Base-by-base conservation (phyloP, 1,139 yeast genomes). In the Ogataea hybrid region DNA sequence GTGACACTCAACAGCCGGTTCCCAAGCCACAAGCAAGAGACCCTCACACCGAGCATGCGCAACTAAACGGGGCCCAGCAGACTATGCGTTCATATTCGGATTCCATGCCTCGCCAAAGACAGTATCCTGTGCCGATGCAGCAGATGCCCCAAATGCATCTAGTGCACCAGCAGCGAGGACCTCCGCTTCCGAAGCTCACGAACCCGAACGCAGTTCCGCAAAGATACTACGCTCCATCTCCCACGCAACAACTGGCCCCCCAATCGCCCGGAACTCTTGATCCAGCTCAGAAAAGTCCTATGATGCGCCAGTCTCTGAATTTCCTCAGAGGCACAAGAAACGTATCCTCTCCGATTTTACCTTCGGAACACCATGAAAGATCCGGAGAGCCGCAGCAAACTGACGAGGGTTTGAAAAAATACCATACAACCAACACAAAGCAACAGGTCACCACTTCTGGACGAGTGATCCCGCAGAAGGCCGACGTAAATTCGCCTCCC, bases 401-500 rank as follows among this genome's bases (percentile, higher is more conserved):
- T 20, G 35, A 33, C 17, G 54, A 46, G 15, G 57, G 54, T 25
- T 43, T 57, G 44, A 62, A 58, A 18, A 60, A 59, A 39, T 61
- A 61, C 42, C 65, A 61, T 36, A 38, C 54, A 5, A 46, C 53
- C 6, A 36, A 33, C n/a, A 42, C 47, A 11, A 55, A 51, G 17
- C 43, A 53, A 23, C 54, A 53, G 32, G 39, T 51, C 8, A 63
- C 71, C 1, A 50, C 64, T 21, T 65, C 68, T 37, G 72, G 73
- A 2, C 56, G 76, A 39, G 61, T 67, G 11, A 62, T 65, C 29
- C 71, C 76, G 3, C 75, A 69, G 47, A 71, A 68, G 47, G 55
- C 59, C 32, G 73, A 69, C 18, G 56, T 57, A 41, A 44, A 50
- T 20, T 42, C 53, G 3, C 39, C 46, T 5, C 42, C 52, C 15